Percentiles rank a stretch among this genome's conserved stretches.
Conservation (phyloP, 2,329 filamentous ascomycete genomes). For the Fusarium miscanthi region DNA sequence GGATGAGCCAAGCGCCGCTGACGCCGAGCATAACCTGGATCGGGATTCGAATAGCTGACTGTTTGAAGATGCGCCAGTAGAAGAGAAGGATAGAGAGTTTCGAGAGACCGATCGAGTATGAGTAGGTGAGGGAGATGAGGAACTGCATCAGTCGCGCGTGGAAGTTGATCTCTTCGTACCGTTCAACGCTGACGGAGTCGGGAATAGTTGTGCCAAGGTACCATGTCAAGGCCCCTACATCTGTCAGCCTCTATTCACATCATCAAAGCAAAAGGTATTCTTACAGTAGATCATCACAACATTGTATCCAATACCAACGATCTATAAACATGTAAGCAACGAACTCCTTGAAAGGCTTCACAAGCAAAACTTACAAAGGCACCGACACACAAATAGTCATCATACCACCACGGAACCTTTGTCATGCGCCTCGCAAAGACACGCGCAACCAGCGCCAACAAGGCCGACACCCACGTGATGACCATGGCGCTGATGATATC, state of each 20-base stretch:
- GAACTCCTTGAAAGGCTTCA: fast-evolving
- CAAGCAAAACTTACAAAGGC: constrained; percentile 36
- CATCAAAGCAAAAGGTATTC: too few species aligned
- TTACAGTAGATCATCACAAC: constrained; percentile 35
- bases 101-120: constrained; percentile 43
- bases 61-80: constrained; percentile 48
- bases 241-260: neutral
- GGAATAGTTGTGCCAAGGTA: constrained; percentile 32
- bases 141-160: constrained; percentile 32
- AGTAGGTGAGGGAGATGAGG: constrained; percentile 37
- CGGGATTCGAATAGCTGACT: constrained; percentile 43
- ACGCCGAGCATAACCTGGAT: constrained; percentile 43
- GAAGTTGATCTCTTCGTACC: constrained; percentile 30
- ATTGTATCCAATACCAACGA: constrained; percentile 35
- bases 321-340: constrained; percentile 18
- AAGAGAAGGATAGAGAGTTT: constrained; percentile 48
- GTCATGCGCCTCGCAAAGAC: constrained; percentile 40
- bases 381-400: constrained; percentile 39
- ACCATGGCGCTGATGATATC: constrained; percentile 30
- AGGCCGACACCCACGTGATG: constrained; percentile 39
- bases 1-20: constrained; percentile 43
- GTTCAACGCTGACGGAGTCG: constrained; percentile 4
- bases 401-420: constrained; percentile 41
- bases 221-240: constrained; percentile 31
- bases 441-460: constrained; percentile 34